Evolutionary conservation across 2,329 filamentous ascomycete genomes (phyloP).

Genomic region (Fusarium burgessii): DNA sequence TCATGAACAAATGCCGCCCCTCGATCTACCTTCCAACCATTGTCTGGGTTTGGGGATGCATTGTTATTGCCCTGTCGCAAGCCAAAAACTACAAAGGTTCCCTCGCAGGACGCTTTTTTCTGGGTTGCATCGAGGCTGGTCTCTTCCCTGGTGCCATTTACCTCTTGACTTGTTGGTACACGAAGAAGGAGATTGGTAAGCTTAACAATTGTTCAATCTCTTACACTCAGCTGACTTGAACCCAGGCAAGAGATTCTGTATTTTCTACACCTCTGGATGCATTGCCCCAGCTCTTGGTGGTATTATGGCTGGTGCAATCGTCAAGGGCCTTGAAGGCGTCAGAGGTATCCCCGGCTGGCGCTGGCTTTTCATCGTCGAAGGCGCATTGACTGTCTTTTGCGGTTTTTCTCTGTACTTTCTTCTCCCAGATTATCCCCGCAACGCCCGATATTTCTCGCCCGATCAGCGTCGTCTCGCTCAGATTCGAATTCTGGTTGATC

Average conservation of each 20-base stretch:
- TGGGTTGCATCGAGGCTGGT: slow-evolving; percentile 64
- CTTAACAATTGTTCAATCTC: fast-evolving
- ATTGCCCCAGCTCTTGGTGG: slow-evolving; percentile 28
- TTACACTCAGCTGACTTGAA: not conserved
- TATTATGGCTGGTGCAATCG: slow-evolving; percentile 32
- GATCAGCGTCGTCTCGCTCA: slow-evolving; percentile 15
- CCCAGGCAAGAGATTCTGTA: slow-evolving; percentile 30
- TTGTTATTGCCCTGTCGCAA: slow-evolving; percentile 60
- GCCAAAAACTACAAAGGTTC: slow-evolving; percentile 61
- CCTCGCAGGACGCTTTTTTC: slow-evolving; percentile 58
- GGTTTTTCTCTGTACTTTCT: slow-evolving; percentile 18
- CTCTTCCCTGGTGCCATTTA: slow-evolving; percentile 65
- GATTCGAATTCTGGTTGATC: slow-evolving; percentile 20
- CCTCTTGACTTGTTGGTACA: slow-evolving; percentile 69
- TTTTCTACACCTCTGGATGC: slow-evolving; percentile 33
- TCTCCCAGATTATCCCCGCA: slow-evolving; percentile 26
- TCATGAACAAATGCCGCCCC: slow-evolving; percentile 61
- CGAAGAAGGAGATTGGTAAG: slow-evolving; percentile 44
- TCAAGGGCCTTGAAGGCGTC: slow-evolving; percentile 17
- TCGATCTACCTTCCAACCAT: slow-evolving; percentile 62
- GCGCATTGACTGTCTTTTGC: slow-evolving; percentile 12
- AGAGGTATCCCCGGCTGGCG: slow-evolving; percentile 28
- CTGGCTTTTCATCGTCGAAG: slow-evolving; percentile 33
- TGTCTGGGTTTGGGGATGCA: slow-evolving; percentile 59
- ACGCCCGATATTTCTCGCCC: slow-evolving; percentile 4